Evolutionary conservation across 2,329 filamentous ascomycete species (phyloP), one percentile per base, ranked within the genome.

Genomic region (Sporothrix brunneoviolacea): DNA sequence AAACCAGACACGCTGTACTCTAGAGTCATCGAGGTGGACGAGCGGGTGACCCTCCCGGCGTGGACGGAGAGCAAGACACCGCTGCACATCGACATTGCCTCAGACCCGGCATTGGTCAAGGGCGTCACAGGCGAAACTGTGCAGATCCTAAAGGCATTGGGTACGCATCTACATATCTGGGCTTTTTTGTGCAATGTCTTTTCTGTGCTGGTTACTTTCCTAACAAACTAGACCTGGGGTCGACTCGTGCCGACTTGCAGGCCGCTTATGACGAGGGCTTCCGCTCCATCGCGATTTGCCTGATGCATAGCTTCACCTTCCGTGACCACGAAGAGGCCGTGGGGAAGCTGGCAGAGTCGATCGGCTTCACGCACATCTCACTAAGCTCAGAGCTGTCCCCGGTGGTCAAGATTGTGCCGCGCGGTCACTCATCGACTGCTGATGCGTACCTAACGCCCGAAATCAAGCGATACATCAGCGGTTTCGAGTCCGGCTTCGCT

Each of bases 1-100:
- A 90, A 91, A 63, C 90, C 91, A 0, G 88, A 94, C 58, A 86
- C 93, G 4, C 71, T 96, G 4, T 95, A 95, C 63, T 82, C 89
- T 61, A 75, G 74, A 39, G 89, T 95, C 0, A 73, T 95, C 15
- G 91, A 96, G 70, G 76, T 96, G 33, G 85, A 93, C 54, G 91
- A 96, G 74, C 75, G 91, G 32, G 89, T 95, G 3, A 95, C 90
- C 0, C 70, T 95, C 12, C 52, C 8, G 22, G 44, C 22, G 24
- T 35, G 22, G 27, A 21, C 22, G 35, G 35, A 13, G 41, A 18
- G n/a, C 36, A 46, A 13, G 37, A 53, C n/a, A 44, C 36, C 5
- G 45, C 39, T n/a, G n/a, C n/a, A n/a, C 13, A 44, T 49, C 6
- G 42, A 50, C 19, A 30, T 15, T 8, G 22, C 27, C 18, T 55